phyloP scores from a whole-genome alignment of 805 yeast species.

The Cyberlindnera euphorbiae region DNA sequence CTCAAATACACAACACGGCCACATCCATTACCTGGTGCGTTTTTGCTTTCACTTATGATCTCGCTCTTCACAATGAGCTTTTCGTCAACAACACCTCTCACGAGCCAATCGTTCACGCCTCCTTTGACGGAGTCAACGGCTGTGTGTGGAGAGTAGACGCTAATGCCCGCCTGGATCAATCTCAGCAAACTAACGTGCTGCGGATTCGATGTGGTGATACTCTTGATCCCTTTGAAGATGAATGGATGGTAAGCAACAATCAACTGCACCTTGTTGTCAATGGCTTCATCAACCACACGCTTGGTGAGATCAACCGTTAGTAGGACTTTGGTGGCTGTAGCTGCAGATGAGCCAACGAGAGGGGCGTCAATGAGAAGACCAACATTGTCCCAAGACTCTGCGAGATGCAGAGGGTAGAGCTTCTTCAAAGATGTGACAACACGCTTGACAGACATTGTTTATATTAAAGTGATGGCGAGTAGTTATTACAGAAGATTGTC shows the following conservation, averaged over 20 bases:
- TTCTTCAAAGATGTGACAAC: conserved; percentile 56
- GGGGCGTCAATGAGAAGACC: conserved; percentile 77
- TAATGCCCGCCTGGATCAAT: conserved; percentile 69
- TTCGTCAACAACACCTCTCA: conserved; percentile 46
- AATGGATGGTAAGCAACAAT: conserved; percentile 92
- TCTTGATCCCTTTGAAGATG: conserved; percentile 82
- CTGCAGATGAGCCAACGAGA: conserved; percentile 8
- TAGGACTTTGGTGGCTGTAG: conserved; percentile 33
- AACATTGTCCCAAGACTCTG: conserved; percentile 95
- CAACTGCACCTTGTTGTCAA: conserved; percentile 46
- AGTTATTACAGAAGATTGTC: too few relatives aligned
- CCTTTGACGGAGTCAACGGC: conserved; percentile 87
- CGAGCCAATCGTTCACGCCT: conserved; percentile 96
- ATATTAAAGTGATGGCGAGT: too few relatives aligned
- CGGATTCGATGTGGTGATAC: conserved; percentile 57
- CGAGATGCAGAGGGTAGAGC: conserved; percentile 74
- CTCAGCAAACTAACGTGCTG: conserved; percentile 76
- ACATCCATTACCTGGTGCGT: conserved; percentile 60
- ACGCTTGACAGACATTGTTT: conserved; percentile 31
- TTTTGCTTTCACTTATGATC: conserved; percentile 42
- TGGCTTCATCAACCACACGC: conserved; percentile 81
- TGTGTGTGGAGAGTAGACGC: conserved; percentile 94
- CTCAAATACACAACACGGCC: conserved; percentile 62
- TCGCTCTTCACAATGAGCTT: conserved; percentile 20
- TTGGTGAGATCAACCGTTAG: conserved; percentile 84